A percentile compares a stretch with the other conserved stretches of the same genome.
These are phyloP conservation scores for Coemansia sp. DNA, from an alignment of 192 early-diverging fungal genomes.

Conservation along the genomic window DNA sequence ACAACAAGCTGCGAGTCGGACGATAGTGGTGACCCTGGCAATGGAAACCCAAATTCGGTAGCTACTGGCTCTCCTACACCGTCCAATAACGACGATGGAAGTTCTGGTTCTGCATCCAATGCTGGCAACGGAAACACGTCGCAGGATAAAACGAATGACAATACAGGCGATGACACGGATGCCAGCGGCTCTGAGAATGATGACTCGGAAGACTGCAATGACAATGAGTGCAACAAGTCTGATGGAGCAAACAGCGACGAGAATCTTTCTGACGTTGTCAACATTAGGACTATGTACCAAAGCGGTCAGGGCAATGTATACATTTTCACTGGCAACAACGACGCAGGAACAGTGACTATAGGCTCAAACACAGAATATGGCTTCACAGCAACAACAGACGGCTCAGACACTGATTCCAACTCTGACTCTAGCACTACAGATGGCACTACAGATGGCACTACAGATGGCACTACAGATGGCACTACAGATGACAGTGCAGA, in stretches of 20 bases:
- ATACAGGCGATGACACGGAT: neutral
- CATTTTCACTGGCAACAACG: neutral
- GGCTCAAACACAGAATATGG: neutral
- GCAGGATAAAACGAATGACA: too few species aligned
- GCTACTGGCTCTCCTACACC: neutral
- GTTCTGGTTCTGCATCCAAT: neutral
- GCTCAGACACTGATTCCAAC: too few species aligned
- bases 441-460: neutral
- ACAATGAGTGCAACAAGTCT: neutral
- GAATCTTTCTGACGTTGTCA: neutral
- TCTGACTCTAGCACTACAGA: neutral
- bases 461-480: neutral
- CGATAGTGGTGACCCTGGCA: neutral
- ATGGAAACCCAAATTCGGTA: neutral
- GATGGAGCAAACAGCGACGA: neutral
- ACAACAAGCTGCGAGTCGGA: conserved; percentile 6
- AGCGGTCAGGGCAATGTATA: neutral
- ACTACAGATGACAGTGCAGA: neutral
- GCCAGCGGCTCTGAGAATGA: neutral
- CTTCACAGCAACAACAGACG: too few species aligned
- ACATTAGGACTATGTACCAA: neutral
- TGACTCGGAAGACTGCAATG: neutral
- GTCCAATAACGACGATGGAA: neutral
- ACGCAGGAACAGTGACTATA: neutral
- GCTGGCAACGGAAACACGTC: neutral